Evolutionary conservation across 768 basidiomycete genomes (phyloP), one percentile per base, ranked within the genome.

Genomic region (Exsudoporus frostii): DNA sequence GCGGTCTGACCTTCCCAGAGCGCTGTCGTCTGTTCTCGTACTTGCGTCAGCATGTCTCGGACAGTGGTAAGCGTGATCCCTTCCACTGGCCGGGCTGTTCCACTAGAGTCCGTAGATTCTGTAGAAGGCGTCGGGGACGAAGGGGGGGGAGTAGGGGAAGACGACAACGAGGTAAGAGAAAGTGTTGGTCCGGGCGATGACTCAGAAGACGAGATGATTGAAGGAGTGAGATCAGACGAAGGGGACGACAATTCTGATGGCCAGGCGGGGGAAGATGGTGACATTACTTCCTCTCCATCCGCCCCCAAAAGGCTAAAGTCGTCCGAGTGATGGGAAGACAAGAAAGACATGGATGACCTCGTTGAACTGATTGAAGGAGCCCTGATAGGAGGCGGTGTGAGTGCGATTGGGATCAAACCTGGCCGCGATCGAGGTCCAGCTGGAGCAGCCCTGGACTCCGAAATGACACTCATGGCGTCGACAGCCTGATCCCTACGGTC

Each of bases 291-390:
- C 20, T 54, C 58, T 54, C 68, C 56, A 53, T 73, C 74, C n/a
- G 62, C 61, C 53, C 65, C 75, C 73, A 78, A 63, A 66, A 75
- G 54, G 72, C 72, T 70, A 33, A 75, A 71, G 57, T 89, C 89
- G 50, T 92, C 90, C 0, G 90, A 92, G 56, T 91, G 85, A 55
- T 88, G 86, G 17, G 80, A 82, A 4, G 79, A 79, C 45, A 82
- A 58, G 62, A 76, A 82, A 0, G 80, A 81, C 51, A 64, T 57
- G 7, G 57, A 61, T 11, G 73, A 74, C 15, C 54, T 64, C 38
- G 66, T 44, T 6, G 75, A 75, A 33, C 68, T 71, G 5, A 75
- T 71, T 3, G 82, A 77, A 4, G 72, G 66, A 13, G 75, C 67
- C 15, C 74, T 67, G 13, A 57, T 34, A 15, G 75, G 72, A 4